Percentiles rank a stretch among this genome's conserved stretches.
These are phyloP conservation scores for Chamaecrista fasciculata DNA, from an alignment of 306 rosid species.

Conservation along the genomic window DNA sequence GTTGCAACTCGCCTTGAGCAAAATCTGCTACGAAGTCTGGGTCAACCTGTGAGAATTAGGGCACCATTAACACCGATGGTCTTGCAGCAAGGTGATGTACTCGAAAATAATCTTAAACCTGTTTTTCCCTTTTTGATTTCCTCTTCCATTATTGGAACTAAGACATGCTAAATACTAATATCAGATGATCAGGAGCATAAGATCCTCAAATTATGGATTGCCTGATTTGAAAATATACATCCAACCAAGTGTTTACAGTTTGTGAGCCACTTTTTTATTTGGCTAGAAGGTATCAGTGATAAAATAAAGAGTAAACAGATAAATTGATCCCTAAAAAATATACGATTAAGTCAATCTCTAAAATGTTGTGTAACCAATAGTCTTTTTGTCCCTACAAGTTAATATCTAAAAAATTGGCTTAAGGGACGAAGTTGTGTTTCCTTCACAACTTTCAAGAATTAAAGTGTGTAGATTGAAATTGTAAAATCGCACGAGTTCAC, in stretches of 20 bases:
- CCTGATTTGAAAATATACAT: not conserved
- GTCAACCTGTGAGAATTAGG: conserved; percentile 54
- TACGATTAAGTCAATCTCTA: too few species aligned
- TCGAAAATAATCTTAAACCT: not conserved
- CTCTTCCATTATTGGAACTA: not conserved
- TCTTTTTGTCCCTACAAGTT: too few species aligned
- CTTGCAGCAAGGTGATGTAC: not conserved
- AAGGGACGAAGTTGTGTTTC: too few species aligned
- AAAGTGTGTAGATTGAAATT: too few species aligned
- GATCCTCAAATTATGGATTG: not conserved
- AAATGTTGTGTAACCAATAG: too few species aligned
- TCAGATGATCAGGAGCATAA: not conserved
- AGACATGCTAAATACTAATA: not conserved
- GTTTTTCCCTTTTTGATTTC: not conserved
- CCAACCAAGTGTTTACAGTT: not conserved
- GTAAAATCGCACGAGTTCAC: too few species aligned
- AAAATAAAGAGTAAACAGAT: too few species aligned
- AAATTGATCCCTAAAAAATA: too few species aligned
- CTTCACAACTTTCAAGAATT: too few species aligned
- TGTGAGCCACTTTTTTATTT: not conserved
- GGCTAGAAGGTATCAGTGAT: not conserved
- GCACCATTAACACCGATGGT: conserved; percentile 28
- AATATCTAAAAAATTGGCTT: too few species aligned
- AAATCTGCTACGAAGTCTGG: conserved; percentile 59
- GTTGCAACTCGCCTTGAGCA: conserved; percentile 62